Evolutionary conservation across 805 yeast species (phyloP).

Genomic region (Blastobotrys chiropterorum): DNA sequence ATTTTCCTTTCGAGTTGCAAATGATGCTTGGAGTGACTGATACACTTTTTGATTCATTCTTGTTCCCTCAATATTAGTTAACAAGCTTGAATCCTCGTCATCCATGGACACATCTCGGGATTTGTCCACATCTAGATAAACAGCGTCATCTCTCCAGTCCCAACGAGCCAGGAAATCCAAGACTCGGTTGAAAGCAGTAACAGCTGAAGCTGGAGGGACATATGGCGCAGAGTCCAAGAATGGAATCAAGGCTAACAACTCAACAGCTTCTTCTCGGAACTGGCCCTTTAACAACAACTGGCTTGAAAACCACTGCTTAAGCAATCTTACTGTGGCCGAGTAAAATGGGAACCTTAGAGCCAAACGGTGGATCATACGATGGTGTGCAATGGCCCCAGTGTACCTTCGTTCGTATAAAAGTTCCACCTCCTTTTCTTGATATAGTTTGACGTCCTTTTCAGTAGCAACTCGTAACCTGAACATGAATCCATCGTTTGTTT

Average conservation of each 20-base stretch:
- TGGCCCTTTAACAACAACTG: slow-evolving; percentile 63
- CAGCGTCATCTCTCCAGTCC: slow-evolving; percentile 92
- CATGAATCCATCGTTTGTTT: slow-evolving; percentile 87
- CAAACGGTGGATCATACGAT: slow-evolving; percentile 67
- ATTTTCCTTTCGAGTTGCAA: slow-evolving; percentile 57
- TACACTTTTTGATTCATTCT: slow-evolving; percentile 50
- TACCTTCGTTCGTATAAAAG: slow-evolving; percentile 45
- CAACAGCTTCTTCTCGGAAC: slow-evolving; percentile 72
- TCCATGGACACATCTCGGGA: slow-evolving; percentile 21
- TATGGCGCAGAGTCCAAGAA: slow-evolving; percentile 88
- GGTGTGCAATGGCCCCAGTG: slow-evolving; percentile 67
- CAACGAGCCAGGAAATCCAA: slow-evolving; percentile 67
- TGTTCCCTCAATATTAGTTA: slow-evolving; percentile 29
- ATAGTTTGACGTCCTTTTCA: slow-evolving; percentile 75
- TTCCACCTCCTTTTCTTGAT: slow-evolving; percentile 40
- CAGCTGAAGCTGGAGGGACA: slow-evolving; percentile 69
- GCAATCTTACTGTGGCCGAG: slow-evolving; percentile 74
- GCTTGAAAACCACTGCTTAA: slow-evolving; percentile 84
- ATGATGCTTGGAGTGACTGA: slow-evolving; percentile 57
- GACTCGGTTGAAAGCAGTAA: slow-evolving; percentile 73
- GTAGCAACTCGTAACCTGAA: slow-evolving; percentile 71
- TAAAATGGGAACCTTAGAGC: slow-evolving; percentile 66
- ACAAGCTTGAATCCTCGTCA: slow-evolving; percentile 7
- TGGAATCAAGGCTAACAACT: slow-evolving; percentile 72
- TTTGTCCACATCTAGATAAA: slow-evolving; percentile 65